Conservation (phyloP, 345 rosid species). For the Gossypium longicalyx region DNA sequence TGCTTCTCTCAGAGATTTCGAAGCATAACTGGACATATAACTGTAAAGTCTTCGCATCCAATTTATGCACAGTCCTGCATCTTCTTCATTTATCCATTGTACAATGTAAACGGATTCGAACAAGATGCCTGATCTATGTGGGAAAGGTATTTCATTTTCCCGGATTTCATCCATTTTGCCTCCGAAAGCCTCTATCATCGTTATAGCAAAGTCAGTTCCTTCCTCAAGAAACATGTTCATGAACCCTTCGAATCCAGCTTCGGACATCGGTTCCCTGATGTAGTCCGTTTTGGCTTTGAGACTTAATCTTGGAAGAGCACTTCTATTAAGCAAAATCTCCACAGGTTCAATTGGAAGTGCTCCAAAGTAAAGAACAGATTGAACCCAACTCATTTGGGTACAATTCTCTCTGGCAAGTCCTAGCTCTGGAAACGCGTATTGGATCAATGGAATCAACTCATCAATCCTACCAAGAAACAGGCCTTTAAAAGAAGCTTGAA, state of each 20-base stretch:
- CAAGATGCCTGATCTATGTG: conserved; percentile 55
- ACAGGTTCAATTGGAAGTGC: neutral
- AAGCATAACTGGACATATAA: neutral
- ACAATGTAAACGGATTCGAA: conserved; percentile 46
- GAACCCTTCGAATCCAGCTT: conserved; percentile 33
- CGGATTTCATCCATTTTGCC: conserved; percentile 32
- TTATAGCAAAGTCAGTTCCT: neutral
- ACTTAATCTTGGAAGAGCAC: conserved; percentile 33
- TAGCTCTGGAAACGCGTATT: neutral
- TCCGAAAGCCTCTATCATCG: neutral
- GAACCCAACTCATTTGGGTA: neutral
- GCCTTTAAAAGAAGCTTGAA: neutral
- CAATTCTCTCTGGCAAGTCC: neutral
- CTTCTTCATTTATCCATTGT: conserved; percentile 42
- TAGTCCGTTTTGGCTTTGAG: conserved; percentile 64
- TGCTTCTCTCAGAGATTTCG: conserved; percentile 44
- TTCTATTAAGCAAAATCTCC: conserved; percentile 39
- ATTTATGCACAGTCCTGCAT: conserved; percentile 17
- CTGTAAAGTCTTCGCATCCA: conserved; percentile 25
- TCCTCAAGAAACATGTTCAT: neutral
- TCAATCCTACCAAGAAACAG: neutral
- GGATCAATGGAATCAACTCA: neutral
- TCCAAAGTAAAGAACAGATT: neutral
- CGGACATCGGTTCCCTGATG: conserved; percentile 35
- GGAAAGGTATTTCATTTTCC: conserved; percentile 50